Percentiles rank a stretch among this genome's conserved stretches.
phyloP scores from a whole-genome alignment of 306 rosid species.

The Betula pendula region DNA sequence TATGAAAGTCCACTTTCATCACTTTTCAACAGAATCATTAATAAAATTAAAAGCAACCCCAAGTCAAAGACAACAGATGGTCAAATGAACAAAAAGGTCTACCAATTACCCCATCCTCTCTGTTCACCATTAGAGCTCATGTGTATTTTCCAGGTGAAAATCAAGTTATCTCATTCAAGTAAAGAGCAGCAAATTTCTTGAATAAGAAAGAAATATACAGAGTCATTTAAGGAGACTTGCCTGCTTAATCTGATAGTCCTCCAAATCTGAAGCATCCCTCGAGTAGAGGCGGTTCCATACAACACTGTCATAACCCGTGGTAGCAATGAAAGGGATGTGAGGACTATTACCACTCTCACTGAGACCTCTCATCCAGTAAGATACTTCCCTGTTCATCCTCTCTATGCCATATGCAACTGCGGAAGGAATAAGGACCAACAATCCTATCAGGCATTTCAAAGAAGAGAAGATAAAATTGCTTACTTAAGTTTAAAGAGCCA shows the following conservation, averaged over 20 bases:
- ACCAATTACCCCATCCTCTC: background rate
- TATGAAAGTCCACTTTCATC: background rate
- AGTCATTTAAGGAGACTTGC: slow-evolving; percentile 36
- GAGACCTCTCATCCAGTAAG: slow-evolving; percentile 84
- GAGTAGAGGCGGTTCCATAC: slow-evolving; percentile 98
- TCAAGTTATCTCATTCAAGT: background rate
- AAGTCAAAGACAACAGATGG: background rate
- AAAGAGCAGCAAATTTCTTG: background rate
- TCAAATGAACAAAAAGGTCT: background rate
- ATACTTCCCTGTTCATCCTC: slow-evolving; percentile 81
- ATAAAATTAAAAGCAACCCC: background rate
- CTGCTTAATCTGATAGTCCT: slow-evolving; percentile 63
- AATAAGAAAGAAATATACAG: background rate
- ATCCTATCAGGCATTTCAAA: slow-evolving; percentile 37
- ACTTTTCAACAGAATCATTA: background rate
- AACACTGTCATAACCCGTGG: slow-evolving; percentile 87
- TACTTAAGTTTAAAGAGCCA: slow-evolving; percentile 24
- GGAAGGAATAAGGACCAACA: slow-evolving; percentile 35
- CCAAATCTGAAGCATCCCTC: slow-evolving; percentile 58
- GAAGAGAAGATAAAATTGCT: slow-evolving; percentile 10
- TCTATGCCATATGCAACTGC: slow-evolving; percentile 84
- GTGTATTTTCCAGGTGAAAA: background rate
- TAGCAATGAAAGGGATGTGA: slow-evolving; percentile 73
- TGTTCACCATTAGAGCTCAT: background rate
- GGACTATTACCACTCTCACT: slow-evolving; percentile 37